Conservation (phyloP, 1,284 basidiomycete genomes). For the Xanthoconium separans region DNA sequence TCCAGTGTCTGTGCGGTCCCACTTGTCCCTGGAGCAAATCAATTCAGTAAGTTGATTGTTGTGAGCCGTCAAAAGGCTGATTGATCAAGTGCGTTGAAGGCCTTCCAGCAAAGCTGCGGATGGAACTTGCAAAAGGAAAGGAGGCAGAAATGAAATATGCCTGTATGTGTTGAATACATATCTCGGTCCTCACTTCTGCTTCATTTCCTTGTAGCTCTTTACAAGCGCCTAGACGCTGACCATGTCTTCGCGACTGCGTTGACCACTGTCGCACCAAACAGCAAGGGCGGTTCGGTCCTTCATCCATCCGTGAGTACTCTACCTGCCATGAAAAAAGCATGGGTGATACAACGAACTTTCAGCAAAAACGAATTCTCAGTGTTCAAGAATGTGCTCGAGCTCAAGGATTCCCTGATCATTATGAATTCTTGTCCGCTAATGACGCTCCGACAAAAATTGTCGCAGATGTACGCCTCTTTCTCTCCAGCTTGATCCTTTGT, state of each 20-base stretch:
- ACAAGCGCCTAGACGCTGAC: constrained; percentile 50
- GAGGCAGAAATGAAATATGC: constrained; percentile 24
- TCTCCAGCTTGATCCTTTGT: background rate
- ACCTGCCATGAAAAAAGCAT: background rate
- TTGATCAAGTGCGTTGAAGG: constrained; percentile 30
- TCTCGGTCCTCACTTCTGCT: background rate
- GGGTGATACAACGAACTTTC: background rate
- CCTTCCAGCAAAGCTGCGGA: constrained; percentile 40
- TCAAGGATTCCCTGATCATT: constrained; percentile 71
- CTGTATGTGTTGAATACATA: constrained; percentile 16
- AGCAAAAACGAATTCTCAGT: constrained; percentile 68
- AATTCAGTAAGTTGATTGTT: constrained; percentile 37
- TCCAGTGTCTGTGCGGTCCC: constrained; percentile 51
- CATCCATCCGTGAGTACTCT: constrained; percentile 54
- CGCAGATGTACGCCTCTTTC: constrained; percentile 45
- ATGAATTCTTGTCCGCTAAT: constrained; percentile 53
- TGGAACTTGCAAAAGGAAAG: constrained; percentile 29
- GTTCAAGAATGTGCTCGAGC: constrained; percentile 66
- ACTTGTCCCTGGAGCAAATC: constrained; percentile 44
- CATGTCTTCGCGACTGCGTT: constrained; percentile 58
- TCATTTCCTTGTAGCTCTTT: constrained; percentile 42
- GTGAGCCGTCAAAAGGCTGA: background rate
- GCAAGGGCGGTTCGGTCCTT: constrained; percentile 51
- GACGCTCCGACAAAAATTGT: constrained; percentile 35
- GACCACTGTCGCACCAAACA: constrained; percentile 49